Evolutionary conservation across 331 rosid species (phyloP).

Genomic region (Stylosanthes scabra): DNA sequence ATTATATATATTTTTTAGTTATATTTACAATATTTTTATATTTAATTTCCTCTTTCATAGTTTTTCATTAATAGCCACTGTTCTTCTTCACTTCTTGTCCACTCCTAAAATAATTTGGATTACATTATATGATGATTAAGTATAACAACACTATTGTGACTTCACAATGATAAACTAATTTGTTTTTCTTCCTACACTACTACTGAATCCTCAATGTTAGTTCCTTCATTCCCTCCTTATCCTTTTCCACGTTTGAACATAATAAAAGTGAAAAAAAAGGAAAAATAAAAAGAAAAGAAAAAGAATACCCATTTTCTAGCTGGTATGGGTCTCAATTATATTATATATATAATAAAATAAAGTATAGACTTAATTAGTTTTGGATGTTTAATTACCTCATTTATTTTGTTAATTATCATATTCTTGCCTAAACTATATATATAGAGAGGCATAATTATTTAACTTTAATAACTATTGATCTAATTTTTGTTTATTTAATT

Average conservation of each 20-base stretch:
- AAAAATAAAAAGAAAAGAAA: neutral
- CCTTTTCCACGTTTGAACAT: neutral
- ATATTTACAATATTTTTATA: neutral
- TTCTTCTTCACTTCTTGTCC: neutral
- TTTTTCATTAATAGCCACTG: neutral
- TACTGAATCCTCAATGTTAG: neutral
- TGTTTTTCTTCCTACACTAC: neutral
- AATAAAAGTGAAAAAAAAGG: too few species aligned
- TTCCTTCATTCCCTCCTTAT: neutral
- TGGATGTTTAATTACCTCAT: too few species aligned
- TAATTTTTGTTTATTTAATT: neutral
- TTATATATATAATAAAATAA: too few species aligned
- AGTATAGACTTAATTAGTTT: too few species aligned
- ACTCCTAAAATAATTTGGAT: neutral
- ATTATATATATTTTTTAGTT: neutral
- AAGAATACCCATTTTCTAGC: constrained; percentile 22
- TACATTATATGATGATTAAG: neutral
- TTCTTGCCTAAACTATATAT: neutral
- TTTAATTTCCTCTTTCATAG: neutral
- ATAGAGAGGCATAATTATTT: neutral
- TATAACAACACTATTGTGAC: too few species aligned
- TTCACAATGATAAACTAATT: neutral
- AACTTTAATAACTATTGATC: too few species aligned
- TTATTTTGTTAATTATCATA: neutral
- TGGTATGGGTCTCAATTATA: neutral